Evolutionary conservation across 495 filamentous ascomycete species (phyloP).

Genomic region (Neurospora discreta): DNA sequence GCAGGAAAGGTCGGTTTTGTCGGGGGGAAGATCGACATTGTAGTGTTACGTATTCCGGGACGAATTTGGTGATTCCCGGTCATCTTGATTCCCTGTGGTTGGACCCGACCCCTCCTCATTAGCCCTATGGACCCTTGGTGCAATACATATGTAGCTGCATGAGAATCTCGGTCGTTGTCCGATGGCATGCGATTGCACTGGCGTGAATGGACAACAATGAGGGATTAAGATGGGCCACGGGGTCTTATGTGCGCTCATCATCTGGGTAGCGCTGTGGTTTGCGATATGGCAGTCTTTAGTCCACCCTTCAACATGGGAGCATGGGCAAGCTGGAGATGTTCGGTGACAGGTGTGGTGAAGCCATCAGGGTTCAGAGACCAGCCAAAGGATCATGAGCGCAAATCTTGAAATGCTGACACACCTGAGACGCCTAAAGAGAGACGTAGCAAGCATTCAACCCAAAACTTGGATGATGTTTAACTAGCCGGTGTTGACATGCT

Average conservation of each 20-base stretch:
- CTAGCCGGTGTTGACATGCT: not conserved
- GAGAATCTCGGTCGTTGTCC: not conserved
- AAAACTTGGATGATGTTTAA: not conserved
- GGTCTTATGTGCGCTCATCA: not conserved
- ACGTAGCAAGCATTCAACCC: not conserved
- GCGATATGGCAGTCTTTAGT: not conserved
- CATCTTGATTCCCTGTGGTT: not conserved
- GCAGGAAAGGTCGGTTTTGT: not conserved
- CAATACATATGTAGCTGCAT: not conserved
- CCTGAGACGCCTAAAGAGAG: not conserved
- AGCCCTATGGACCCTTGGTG: slow-evolving; percentile 1
- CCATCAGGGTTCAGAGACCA: not conserved
- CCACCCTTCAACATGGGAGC: not conserved
- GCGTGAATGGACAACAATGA: not conserved
- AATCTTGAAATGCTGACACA: not conserved
- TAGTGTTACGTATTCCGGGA: not conserved
- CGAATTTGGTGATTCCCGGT: not conserved
- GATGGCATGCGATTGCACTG: not conserved
- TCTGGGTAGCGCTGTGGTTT: not conserved
- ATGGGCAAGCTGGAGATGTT: not conserved
- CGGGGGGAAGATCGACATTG: not conserved
- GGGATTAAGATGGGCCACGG: slow-evolving; percentile 4
- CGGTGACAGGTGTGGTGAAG: not conserved
- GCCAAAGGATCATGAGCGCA: not conserved
- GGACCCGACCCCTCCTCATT: not conserved